Evolutionary conservation across 805 yeast species (phyloP), one percentile per base, ranked within the genome.

Genomic region (Scheffersomyces coipomensis): DNA sequence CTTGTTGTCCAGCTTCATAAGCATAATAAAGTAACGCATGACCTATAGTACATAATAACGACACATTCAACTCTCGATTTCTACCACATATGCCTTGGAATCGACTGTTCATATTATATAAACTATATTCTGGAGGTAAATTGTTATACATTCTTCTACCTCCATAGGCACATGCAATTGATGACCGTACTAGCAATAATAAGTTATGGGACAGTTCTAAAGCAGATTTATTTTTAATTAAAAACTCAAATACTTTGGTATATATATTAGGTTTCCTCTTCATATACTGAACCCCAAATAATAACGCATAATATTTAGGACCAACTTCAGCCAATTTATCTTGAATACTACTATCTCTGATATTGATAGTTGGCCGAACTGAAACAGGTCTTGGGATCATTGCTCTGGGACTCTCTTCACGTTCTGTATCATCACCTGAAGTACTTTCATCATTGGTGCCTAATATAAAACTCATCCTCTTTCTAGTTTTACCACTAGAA

Each of bases 11-110:
- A 19, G n/a, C 24, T 4, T 21, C 8, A 19, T 19, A 17, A 8
- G 32, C 37, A 17, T 17, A 18, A 24, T 19, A 29, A 21, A 35
- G 12, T 19, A 35, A 29, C 10, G 21, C 21, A 35, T 35, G 38
- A 11, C 38, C 38, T 7, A 35, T 22, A 12, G 29, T 21, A 15
- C 33, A 17, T 11, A 35, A 29, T 15, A 35, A 10, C 13, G 29
- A 19, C 12, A 29, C 33, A 29, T 35, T 35, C 4, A 35, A 9
- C n/a, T 26, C 21, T 23, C 27, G 15, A n/a, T 10, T 12, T 6
- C 12, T 2, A 5, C 19, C n/a, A 21, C 23, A 32, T 6, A 12
- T 23, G 4, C 19, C 18, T 24, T 19, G 6, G n/a, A 26, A 26
- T 29, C 12, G 11, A 12, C 17, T 27, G 12, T 21, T 13, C 5